These are phyloP conservation scores for Aspergillus cavernicola DNA, from an alignment of 495 filamentous ascomycete genomes.

Conservation along the genomic window DNA sequence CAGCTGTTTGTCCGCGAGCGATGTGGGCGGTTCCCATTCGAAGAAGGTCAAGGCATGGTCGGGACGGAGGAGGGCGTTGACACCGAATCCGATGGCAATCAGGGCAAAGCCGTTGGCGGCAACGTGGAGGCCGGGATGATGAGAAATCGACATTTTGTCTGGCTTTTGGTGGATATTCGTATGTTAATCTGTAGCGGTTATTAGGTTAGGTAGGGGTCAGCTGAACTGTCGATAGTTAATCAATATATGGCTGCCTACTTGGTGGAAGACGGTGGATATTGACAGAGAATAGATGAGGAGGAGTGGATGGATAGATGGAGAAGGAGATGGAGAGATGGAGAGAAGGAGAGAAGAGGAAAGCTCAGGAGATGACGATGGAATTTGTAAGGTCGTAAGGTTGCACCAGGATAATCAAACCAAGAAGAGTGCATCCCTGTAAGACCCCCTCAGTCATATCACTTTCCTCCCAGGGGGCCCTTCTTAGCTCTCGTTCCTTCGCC, in stretches of 20 bases:
- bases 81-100: constrained; percentile 45
- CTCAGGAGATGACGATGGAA: no score
- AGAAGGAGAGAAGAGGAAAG: background rate
- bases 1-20: constrained; percentile 26
- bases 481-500: no score
- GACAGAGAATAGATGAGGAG: background rate
- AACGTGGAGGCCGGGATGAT: background rate
- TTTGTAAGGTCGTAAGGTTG: no score
- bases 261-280: background rate
- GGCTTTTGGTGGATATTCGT: background rate
- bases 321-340: background rate
- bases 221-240: background rate
- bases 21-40: constrained; percentile 33
- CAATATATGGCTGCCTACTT: background rate
- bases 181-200: background rate
- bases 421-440: no score
- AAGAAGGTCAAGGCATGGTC: constrained; percentile 45
- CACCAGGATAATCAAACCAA: no score
- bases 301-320: background rate
- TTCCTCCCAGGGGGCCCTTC: no score
- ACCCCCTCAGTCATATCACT: no score
- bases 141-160: background rate
- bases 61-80: constrained; percentile 46
- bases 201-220: background rate
- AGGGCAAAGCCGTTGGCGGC: constrained; percentile 31